Conservation (phyloP, 805 yeast species). For the Candida peoriensis region DNA sequence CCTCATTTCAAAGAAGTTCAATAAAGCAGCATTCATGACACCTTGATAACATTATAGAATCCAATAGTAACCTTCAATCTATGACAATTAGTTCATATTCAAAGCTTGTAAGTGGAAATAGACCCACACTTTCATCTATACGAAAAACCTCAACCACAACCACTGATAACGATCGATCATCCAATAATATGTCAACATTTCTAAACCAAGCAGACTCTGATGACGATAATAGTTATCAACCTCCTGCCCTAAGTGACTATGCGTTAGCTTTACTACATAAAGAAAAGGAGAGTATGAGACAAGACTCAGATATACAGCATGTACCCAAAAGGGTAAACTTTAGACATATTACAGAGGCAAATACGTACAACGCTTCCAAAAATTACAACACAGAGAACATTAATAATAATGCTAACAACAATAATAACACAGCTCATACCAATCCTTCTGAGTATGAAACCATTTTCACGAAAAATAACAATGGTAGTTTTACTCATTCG, state of each 20-base stretch:
- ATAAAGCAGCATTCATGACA: no score
- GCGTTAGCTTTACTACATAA: constrained; percentile 47
- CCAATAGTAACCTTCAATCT: no score
- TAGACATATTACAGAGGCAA: constrained; percentile 12
- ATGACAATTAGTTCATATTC: no score
- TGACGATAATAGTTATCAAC: constrained; percentile 47
- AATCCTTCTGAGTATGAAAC: constrained; percentile 21
- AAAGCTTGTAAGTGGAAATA: no score
- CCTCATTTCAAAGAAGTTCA: no score
- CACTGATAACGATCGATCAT: no score
- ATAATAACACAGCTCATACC: constrained; percentile 13
- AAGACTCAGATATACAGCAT: background rate
- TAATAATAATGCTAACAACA: constrained; percentile 8
- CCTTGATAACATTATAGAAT: no score
- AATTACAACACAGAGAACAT: constrained; percentile 9
- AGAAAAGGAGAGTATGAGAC: constrained; percentile 13
- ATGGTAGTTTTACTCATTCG: constrained; percentile 10
- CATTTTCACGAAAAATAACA: constrained; percentile 16
- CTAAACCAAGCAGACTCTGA: constrained; percentile 20
- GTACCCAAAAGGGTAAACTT: constrained; percentile 22
- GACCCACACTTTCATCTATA: no score
- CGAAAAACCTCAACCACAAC: no score
- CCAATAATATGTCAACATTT: constrained; percentile 6
- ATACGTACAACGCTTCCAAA: constrained; percentile 1
- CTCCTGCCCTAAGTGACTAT: constrained; percentile 57